Conservation (phyloP, 139 green algal species). For the Chlamydomonas sp. region DNA sequence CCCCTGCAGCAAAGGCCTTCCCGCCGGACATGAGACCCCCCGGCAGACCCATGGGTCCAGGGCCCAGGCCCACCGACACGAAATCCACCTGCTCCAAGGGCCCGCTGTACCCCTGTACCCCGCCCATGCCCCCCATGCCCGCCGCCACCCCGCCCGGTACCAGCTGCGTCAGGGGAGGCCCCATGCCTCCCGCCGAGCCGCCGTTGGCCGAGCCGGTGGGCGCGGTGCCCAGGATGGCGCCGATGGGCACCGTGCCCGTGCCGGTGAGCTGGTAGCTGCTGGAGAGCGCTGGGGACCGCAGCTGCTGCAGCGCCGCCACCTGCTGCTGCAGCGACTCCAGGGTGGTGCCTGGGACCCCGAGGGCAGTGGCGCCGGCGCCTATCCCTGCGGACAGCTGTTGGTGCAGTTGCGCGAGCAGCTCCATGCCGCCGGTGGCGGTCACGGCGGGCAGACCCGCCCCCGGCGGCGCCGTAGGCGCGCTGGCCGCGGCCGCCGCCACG, state of each 20-base stretch:
- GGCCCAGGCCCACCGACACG: conserved; percentile 33
- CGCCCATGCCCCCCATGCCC: neutral
- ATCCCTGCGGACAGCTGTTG: no score
- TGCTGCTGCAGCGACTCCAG: conserved; percentile 37
- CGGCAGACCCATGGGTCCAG: conserved; percentile 26
- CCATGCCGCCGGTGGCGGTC: no score
- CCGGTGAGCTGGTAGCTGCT: no score
- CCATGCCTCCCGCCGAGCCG: neutral
- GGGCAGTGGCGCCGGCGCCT: no score
- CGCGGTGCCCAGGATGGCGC: no score
- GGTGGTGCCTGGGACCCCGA: neutral
- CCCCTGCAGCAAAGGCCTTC: neutral
- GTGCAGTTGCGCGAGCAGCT: no score
- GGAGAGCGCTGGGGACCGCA: neutral
- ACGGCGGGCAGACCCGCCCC: no score
- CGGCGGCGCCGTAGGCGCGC: no score
- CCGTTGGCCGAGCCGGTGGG: no score
- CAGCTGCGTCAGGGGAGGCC: neutral
- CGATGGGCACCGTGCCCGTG: no score
- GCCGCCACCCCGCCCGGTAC: neutral
- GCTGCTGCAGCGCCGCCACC: conserved; percentile 20
- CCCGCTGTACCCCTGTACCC: neutral
- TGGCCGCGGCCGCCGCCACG: no score
- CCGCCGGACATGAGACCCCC: conserved; percentile 5
- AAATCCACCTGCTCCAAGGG: conserved; percentile 26